A percentile compares a stretch with the other conserved stretches of the same genome.
These are phyloP conservation scores for Ceratobasidium sp. DNA, from an alignment of 1,284 basidiomycete species.

Conservation along the genomic window DNA sequence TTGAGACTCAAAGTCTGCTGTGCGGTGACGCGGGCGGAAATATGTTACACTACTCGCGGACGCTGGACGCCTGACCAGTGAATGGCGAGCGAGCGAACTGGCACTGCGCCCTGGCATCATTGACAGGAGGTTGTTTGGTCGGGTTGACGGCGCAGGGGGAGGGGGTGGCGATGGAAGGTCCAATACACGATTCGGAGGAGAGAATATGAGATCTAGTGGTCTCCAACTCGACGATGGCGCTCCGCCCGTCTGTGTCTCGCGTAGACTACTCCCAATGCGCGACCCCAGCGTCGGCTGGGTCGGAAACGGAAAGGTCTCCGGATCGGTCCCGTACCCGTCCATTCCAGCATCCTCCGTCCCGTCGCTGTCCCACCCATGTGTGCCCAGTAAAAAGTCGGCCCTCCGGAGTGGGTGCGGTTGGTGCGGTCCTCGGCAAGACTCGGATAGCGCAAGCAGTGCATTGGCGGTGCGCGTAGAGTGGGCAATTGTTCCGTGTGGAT, in stretches of 20 bases:
- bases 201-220: conserved; percentile 35
- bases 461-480: conserved; percentile 38
- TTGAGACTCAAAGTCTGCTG: conserved; percentile 41
- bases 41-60: conserved; percentile 36
- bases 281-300: conserved; percentile 29
- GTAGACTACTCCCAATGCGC: conserved; percentile 40
- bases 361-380: conserved; percentile 37
- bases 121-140: conserved; percentile 31
- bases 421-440: conserved; percentile 32
- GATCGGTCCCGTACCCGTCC: conserved; percentile 28
- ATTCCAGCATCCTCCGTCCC: conserved; percentile 39
- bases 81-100: conserved; percentile 20
- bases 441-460: conserved; percentile 38
- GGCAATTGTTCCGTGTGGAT: conserved; percentile 13
- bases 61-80: conserved; percentile 32
- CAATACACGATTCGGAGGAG: conserved; percentile 11
- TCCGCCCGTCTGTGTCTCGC: conserved; percentile 24
- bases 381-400: conserved; percentile 28
- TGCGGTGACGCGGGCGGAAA: conserved; percentile 35
- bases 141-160: conserved; percentile 37
- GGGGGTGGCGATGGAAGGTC: conserved; percentile 35
- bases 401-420: conserved; percentile 14
- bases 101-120: conserved; percentile 26
- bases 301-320: conserved; percentile 16
- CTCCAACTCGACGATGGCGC: conserved; percentile 24